Conservation (phyloP, 2,329 filamentous ascomycete species). For the Laburnicola sp. region DNA sequence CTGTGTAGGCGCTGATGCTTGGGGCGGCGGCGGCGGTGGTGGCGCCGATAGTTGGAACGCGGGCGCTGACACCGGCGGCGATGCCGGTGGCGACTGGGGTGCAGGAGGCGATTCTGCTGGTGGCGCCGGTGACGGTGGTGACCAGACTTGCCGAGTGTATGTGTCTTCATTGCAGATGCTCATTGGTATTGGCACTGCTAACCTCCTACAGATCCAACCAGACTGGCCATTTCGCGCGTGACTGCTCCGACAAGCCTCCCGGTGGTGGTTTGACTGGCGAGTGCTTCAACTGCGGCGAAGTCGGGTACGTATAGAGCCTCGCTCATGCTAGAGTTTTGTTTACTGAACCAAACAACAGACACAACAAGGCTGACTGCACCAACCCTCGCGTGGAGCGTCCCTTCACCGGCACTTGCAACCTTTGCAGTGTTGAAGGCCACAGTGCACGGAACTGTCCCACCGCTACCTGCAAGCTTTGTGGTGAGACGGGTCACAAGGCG, state of each 20-base stretch:
- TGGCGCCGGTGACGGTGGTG: conserved; percentile 28
- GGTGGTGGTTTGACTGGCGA: conserved; percentile 46
- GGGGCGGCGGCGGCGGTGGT: conserved; percentile 14
- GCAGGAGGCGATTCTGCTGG: conserved; percentile 5
- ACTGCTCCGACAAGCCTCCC: conserved; percentile 51
- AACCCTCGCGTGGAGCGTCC: conserved; percentile 57
- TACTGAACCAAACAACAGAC: conserved; percentile 29
- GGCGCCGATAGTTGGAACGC: conserved; percentile 19
- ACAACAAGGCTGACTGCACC: conserved; percentile 65
- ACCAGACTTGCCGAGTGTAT: conserved; percentile 48
- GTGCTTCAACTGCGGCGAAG: conserved; percentile 64
- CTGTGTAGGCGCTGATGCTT: neutral
- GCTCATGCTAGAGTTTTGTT: neutral
- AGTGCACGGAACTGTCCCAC: conserved; percentile 66
- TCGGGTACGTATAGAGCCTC: conserved; percentile 40
- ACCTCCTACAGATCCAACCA: conserved; percentile 47
- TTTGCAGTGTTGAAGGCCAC: conserved; percentile 59
- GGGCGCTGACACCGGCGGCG: conserved; percentile 16
- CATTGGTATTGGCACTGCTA: conserved; percentile 20
- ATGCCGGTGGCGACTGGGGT: neutral
- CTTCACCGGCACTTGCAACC: conserved; percentile 63
- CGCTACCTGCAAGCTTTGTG: conserved; percentile 60
- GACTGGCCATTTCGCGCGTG: conserved; percentile 52
- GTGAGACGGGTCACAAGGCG: conserved; percentile 52
- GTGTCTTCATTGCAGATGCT: conserved; percentile 17